Evolutionary conservation across 2,329 filamentous ascomycete species (phyloP), one percentile per base, ranked within the genome.

Genomic region (Penicillium hesseltinei): DNA sequence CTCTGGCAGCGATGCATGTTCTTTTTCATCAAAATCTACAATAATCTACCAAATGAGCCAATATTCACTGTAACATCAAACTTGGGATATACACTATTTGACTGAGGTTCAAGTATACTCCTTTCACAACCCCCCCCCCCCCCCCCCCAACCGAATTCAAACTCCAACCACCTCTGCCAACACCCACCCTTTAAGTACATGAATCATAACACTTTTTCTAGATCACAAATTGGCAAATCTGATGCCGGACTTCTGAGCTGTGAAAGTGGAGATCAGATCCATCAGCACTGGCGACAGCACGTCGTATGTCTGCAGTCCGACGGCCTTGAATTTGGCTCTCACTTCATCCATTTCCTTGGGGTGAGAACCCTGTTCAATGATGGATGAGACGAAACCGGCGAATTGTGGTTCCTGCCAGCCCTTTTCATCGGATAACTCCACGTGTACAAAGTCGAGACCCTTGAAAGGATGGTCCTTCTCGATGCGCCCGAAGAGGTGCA

Each of bases 391-490:
- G 59, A 89, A 89, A 0, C 81, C 87, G 2, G 86, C 86, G 63
- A 89, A 89, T 67, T 88, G 86, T 7, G 85, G 85, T 75, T 88
- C 86, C 73, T 89, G 86, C 86, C 87, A 89, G n/a, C 86, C 86
- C 69, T 82, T 78, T 54, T 81, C 72, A 50, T 81, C 75, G 19
- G 80, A 83, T 44, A 89, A 74, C 73, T 89, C 86, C 1, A 77
- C 78, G 71, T 89, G 86, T 11, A 89, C 84, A 69, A 89, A 89
- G 69, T 87, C 85, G n/a, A 89, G 77, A 0, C 86, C 86, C 71
- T 85, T 83, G 78, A 89, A 89, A 0, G 86, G 75, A 67, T 89
- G 87, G 1, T 86, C 82, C 59, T 77, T 79, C 64, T 85, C 82
- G 65, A 89, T 88, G 47, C 85, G 82, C 23, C 87, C 86, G 66